These are phyloP conservation scores for Saccharomyces hybrid DNA, from an alignment of 1,139 yeast species.

Conservation along the genomic window DNA sequence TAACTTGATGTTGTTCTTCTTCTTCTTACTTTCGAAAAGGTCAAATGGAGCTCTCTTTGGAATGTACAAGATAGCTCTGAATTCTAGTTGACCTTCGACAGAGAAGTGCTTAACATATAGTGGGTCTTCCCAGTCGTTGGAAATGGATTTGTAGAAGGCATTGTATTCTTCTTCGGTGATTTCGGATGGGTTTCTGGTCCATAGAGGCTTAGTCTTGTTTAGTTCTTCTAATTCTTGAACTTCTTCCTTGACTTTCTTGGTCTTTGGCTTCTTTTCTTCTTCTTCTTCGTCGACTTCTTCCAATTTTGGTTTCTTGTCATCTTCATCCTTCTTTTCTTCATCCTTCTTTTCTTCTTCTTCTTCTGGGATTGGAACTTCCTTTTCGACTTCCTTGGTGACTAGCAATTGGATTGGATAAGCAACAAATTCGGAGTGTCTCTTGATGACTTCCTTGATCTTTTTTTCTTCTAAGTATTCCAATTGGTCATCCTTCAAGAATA, in stretches of 20 bases:
- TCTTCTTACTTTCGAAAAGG: conserved; percentile 94
- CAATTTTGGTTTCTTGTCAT: conserved; percentile 57
- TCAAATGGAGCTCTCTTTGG: conserved; percentile 99
- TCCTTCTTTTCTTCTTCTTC: conserved; percentile 43
- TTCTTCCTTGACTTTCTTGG: conserved; percentile 79
- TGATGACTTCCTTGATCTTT: conserved; percentile 98
- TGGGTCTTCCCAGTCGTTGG: conserved; percentile 99
- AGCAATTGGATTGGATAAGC: conserved; percentile 98
- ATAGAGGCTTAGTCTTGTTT: conserved; percentile 97
- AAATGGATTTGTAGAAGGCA: conserved; percentile 98
- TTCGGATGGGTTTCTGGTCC: conserved; percentile 99
- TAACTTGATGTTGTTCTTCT: conserved; percentile 97
- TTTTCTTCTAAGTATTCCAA: conserved; percentile 98
- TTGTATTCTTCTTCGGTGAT: conserved; percentile 98
- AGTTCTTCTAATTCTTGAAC: conserved; percentile 93
- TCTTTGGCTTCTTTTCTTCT: conserved; percentile 55
- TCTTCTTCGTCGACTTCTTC: conserved; percentile 62
- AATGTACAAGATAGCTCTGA: conserved; percentile 93
- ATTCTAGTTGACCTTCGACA: conserved; percentile 99
- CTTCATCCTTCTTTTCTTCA: conserved; percentile 52
- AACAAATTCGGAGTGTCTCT: conserved; percentile 99
- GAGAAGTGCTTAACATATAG: conserved; percentile 99
- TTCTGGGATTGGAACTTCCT: conserved; percentile 77
- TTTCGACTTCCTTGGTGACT: conserved; percentile 98
- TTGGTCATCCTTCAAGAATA: conserved; percentile 98